A percentile compares a stretch with the other conserved stretches of the same genome.
These are phyloP conservation scores for Ogataea glucozyma DNA, from an alignment of 805 yeast genomes.

Conservation along the genomic window DNA sequence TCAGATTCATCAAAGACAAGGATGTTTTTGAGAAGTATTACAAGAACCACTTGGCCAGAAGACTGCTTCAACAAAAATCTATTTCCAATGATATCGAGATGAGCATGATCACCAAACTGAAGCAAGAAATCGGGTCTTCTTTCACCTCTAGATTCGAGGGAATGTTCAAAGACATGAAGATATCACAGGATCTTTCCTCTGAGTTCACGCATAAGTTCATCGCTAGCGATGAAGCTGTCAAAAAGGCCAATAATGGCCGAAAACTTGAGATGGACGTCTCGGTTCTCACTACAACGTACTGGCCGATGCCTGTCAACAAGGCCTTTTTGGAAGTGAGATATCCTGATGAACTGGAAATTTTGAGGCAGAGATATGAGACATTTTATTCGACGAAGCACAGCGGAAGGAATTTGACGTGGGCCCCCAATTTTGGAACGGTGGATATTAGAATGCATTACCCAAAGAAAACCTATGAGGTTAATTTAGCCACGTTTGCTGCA, in stretches of 20 bases:
- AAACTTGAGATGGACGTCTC: constrained; percentile 48
- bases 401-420: constrained; percentile 72
- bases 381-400: constrained; percentile 53
- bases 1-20: constrained; percentile 73
- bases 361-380: constrained; percentile 48
- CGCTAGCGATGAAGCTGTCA: constrained; percentile 19
- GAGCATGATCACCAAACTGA: constrained; percentile 61
- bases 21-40: constrained; percentile 84
- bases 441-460: constrained; percentile 75
- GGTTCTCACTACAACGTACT: constrained; percentile 59
- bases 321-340: constrained; percentile 37
- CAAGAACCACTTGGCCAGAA: constrained; percentile 81
- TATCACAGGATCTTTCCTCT: constrained; percentile 49
- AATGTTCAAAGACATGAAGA: constrained; percentile 79
- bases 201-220: constrained; percentile 36
- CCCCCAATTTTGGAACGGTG: constrained; percentile 78
- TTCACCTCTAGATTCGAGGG: constrained; percentile 80
- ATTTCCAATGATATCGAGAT: constrained; percentile 65
- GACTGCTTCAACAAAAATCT: constrained; percentile 55
- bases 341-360: constrained; percentile 45
- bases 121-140: constrained; percentile 76
- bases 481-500: constrained; percentile 80
- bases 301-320: constrained; percentile 60
- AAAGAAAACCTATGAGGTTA: constrained; percentile 70
- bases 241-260: constrained; percentile 30